A percentile compares a stretch with the other conserved stretches of the same genome.
Evolutionary conservation across 208 protist species (phyloP).

Genomic region (Acanthamoeba culbertsoni): DNA sequence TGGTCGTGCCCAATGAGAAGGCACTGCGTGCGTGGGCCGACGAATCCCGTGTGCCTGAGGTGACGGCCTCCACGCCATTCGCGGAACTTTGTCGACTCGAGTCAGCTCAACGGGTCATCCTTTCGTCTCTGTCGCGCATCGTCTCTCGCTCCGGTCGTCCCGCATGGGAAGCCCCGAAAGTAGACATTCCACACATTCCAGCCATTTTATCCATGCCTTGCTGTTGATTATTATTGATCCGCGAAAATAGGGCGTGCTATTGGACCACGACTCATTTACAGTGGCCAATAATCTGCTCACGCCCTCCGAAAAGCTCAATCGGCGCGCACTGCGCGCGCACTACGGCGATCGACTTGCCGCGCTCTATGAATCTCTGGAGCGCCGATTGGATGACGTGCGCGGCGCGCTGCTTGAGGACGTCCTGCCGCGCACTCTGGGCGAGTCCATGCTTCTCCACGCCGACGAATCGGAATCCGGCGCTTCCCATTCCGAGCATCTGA

Average conservation of each 20-base stretch:
- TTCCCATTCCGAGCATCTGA: not conserved
- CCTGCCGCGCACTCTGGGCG: not conserved
- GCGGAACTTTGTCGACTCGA: not conserved
- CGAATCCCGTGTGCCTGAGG: not conserved
- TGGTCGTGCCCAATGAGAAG: conserved; percentile 79
- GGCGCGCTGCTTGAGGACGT: not conserved
- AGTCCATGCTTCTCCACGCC: not conserved
- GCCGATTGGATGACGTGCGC: not conserved
- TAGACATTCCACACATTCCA: conserved; percentile 63
- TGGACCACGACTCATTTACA: conserved; percentile 72
- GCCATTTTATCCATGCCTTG: too few species aligned
- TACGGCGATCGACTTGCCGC: not conserved
- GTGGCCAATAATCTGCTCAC: conserved; percentile 83
- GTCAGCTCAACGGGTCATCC: conserved; percentile 65
- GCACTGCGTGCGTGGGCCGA: conserved; percentile 28
- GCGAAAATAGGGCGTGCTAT: conserved; percentile 64
- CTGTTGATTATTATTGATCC: too few species aligned
- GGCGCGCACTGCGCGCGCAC: not conserved
- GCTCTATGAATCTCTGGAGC: not conserved
- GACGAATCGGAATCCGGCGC: not conserved
- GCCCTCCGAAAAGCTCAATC: conserved; percentile 85
- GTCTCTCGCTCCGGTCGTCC: not conserved
- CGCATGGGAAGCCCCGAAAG: conserved; percentile 24
- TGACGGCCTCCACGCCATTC: not conserved
- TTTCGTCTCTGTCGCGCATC: not conserved